phyloP scores from a whole-genome alignment of 225 moss, liverwort and hornwort species.

The Straminergon stramineum region DNA sequence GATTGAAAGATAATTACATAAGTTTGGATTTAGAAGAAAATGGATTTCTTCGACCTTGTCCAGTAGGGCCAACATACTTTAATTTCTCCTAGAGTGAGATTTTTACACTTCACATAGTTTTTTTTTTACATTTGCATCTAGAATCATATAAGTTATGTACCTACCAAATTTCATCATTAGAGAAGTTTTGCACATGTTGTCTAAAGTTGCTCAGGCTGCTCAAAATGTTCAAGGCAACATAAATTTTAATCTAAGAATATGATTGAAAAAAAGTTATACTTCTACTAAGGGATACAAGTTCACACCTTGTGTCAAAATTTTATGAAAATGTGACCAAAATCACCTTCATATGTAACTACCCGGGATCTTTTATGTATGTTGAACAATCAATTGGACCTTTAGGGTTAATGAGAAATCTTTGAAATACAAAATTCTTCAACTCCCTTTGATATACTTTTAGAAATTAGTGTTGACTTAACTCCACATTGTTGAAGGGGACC shows the following conservation, averaged over 20 bases:
- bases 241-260: not conserved
- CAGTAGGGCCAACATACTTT: rapidly evolving
- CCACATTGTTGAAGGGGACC: too few relatives aligned
- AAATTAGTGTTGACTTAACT: not conserved
- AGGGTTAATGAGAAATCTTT: rapidly evolving
- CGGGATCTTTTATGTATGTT: rapidly evolving
- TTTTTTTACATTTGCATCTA: not conserved
- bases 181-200: not conserved
- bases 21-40: not conserved
- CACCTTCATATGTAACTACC: rapidly evolving
- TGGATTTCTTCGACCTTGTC: rapidly evolving
- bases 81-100: not conserved
- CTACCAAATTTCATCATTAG: not conserved
- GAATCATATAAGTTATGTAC: not conserved
- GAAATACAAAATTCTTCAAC: not conserved
- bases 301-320: not conserved
- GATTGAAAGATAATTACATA: not conserved
- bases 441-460: too few relatives aligned
- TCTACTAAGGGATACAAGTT: not conserved
- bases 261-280: not conserved
- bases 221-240: not conserved
- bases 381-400: rapidly evolving
- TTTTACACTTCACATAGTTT: not conserved
- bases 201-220: rapidly evolving
- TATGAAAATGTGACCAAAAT: not conserved